A percentile compares a stretch with the other conserved stretches of the same genome.
Conservation (phyloP, 192 early-diverging fungal species). For the Phycomyces blakesleeanus region DNA sequence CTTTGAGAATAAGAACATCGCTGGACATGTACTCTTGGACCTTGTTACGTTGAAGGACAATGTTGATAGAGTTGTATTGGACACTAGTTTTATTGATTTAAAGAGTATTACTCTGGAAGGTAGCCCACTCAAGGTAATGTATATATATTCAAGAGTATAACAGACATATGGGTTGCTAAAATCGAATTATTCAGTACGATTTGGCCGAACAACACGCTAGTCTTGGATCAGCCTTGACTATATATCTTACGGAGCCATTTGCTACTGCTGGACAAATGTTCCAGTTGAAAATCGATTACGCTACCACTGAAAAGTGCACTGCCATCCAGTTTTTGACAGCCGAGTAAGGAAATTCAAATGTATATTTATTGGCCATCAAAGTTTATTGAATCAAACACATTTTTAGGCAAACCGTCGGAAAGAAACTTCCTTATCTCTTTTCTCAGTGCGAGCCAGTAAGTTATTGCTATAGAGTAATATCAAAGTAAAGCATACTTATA, state of each 20-base stretch:
- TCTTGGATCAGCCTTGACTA: constrained; percentile 70
- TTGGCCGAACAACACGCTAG: constrained; percentile 53
- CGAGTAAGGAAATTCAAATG: constrained; percentile 33
- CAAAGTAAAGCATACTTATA: background rate
- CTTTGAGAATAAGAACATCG: constrained; percentile 67
- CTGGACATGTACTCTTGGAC: constrained; percentile 61
- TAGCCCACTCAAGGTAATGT: constrained; percentile 27
- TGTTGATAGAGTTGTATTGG: constrained; percentile 61
- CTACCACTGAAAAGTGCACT: constrained; percentile 76
- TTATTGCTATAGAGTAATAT: background rate
- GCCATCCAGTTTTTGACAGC: constrained; percentile 92
- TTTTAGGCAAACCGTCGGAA: constrained; percentile 86
- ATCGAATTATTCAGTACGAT: constrained; percentile 36
- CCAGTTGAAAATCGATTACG: constrained; percentile 66
- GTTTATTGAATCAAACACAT: background rate
- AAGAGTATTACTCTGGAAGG: constrained; percentile 34
- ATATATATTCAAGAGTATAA: background rate
- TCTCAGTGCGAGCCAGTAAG: constrained; percentile 87
- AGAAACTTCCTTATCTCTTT: constrained; percentile 92
- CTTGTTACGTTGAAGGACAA: constrained; percentile 52
- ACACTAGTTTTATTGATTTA: constrained; percentile 63
- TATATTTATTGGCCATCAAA: background rate
- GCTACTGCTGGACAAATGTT: constrained; percentile 40
- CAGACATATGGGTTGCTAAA: background rate
- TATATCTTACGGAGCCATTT: constrained; percentile 49